These are phyloP conservation scores for Pontederia crassipes DNA, from an alignment of 176 grass and related monocot genomes.

Conservation along the genomic window DNA sequence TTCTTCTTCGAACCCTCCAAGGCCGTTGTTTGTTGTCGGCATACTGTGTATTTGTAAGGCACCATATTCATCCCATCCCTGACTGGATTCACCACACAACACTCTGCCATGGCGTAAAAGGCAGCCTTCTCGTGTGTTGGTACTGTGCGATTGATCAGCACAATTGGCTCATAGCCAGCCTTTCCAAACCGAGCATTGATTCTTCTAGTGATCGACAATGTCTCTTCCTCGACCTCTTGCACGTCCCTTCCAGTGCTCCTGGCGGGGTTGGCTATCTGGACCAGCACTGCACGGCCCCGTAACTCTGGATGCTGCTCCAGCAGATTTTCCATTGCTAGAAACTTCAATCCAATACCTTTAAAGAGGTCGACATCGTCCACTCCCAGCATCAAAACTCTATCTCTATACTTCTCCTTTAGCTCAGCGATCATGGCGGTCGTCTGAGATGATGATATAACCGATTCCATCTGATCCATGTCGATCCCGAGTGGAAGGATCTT, in stretches of 20 bases:
- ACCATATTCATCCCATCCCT: conserved; percentile 44
- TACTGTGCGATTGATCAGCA: conserved; percentile 27
- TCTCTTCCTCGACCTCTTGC: conserved; percentile 15
- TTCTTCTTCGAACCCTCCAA: neutral
- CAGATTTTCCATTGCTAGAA: conserved; percentile 29
- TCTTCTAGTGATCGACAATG: neutral
- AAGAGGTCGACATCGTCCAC: conserved; percentile 39
- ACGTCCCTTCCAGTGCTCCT: conserved; percentile 16
- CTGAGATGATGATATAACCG: conserved; percentile 10
- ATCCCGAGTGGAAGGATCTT: conserved; percentile 32
- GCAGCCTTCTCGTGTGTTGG: conserved; percentile 33
- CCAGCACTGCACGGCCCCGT: conserved; percentile 21
- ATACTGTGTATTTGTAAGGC: conserved; percentile 46
- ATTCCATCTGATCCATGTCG: conserved; percentile 20
- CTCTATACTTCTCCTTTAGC: conserved; percentile 25
- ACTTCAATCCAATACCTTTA: conserved; percentile 33
- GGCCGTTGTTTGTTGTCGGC: conserved; percentile 21
- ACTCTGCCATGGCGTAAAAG: conserved; percentile 42
- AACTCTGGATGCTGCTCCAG: neutral
- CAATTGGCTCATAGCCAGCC: conserved; percentile 30
- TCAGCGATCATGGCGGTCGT: conserved; percentile 9
- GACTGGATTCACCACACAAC: conserved; percentile 33
- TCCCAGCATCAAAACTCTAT: conserved; percentile 28
- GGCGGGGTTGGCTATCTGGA: conserved; percentile 38
- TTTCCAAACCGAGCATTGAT: conserved; percentile 18